Percentiles rank a stretch among this genome's conserved stretches.
Conservation (phyloP, 192 early-diverging fungal genomes). For the Gigaspora rosea region DNA sequence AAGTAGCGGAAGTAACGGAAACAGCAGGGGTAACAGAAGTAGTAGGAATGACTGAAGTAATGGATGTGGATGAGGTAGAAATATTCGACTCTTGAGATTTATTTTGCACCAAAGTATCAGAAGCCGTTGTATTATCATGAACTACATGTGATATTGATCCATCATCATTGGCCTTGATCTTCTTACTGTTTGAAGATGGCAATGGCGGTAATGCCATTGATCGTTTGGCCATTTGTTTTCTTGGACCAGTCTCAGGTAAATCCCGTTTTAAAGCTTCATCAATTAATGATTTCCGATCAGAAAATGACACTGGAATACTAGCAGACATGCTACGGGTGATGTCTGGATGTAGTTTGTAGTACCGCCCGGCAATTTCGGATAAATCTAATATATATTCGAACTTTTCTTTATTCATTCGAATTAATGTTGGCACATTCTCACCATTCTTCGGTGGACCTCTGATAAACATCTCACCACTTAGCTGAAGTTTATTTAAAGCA, state of each 20-base stretch:
- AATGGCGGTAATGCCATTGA: background rate
- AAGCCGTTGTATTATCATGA: no score
- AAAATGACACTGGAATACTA: background rate
- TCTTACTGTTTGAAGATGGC: background rate
- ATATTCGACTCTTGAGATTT: no score
- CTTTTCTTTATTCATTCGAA: conserved; percentile 3
- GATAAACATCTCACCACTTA: conserved; percentile 1
- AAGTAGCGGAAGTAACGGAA: no score
- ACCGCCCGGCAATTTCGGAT: conserved; percentile 1
- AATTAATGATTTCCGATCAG: background rate
- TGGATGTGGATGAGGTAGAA: no score
- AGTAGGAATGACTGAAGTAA: no score
- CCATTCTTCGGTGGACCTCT: background rate
- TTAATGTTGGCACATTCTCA: background rate
- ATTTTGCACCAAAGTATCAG: no score
- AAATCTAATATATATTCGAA: conserved; percentile 5
- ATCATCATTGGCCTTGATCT: no score
- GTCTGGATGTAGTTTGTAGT: background rate
- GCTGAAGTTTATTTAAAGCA: background rate
- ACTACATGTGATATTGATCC: no score
- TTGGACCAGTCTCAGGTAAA: background rate
- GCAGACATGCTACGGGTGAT: background rate
- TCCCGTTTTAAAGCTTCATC: background rate
- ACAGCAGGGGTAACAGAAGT: no score
- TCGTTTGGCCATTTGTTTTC: conserved; percentile 1